Percentiles rank a stretch among this genome's conserved stretches.
Conservation (phyloP, 805 yeast genomes). For the Yamadazyma laniorum region DNA sequence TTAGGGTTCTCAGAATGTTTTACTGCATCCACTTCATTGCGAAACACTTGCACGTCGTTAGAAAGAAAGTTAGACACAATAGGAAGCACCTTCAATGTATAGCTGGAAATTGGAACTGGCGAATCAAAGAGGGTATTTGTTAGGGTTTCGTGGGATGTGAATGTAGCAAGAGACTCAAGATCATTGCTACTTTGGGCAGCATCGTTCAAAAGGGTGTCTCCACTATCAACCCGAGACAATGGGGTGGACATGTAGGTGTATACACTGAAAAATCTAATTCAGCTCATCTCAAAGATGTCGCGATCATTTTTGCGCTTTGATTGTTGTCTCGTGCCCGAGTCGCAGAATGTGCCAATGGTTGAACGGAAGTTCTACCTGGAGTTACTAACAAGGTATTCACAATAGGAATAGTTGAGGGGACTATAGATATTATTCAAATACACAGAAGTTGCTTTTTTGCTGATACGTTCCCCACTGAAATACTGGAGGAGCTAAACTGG, state of each 20-base stretch:
- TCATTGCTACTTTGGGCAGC: neutral
- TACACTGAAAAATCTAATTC: too few species aligned
- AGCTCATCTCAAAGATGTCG: too few species aligned
- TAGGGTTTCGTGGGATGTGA: constrained; percentile 21
- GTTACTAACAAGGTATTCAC: too few species aligned
- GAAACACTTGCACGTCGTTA: constrained; percentile 6
- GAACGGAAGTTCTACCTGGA: too few species aligned
- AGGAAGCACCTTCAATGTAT: constrained; percentile 15
- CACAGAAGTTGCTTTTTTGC: too few species aligned
- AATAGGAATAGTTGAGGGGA: too few species aligned
- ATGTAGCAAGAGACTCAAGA: constrained; percentile 13
- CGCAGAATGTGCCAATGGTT: too few species aligned
- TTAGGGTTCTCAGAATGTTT: constrained; percentile 1
- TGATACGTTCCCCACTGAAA: too few species aligned
- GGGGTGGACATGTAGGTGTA: neutral
- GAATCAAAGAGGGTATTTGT: constrained; percentile 18
- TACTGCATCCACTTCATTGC: constrained; percentile 1
- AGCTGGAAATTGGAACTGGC: constrained; percentile 3
- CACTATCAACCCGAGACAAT: constrained; percentile 5
- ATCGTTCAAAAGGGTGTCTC: constrained; percentile 13
- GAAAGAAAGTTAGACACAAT: constrained; percentile 19
- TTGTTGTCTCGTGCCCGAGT: too few species aligned
- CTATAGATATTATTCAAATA: too few species aligned
- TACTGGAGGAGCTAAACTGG: too few species aligned
- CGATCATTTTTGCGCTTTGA: too few species aligned